Evolutionary conservation across 495 filamentous ascomycete genomes (phyloP), one percentile per base, ranked within the genome.

Genomic region (Annulohypoxylon maeteangense): DNA sequence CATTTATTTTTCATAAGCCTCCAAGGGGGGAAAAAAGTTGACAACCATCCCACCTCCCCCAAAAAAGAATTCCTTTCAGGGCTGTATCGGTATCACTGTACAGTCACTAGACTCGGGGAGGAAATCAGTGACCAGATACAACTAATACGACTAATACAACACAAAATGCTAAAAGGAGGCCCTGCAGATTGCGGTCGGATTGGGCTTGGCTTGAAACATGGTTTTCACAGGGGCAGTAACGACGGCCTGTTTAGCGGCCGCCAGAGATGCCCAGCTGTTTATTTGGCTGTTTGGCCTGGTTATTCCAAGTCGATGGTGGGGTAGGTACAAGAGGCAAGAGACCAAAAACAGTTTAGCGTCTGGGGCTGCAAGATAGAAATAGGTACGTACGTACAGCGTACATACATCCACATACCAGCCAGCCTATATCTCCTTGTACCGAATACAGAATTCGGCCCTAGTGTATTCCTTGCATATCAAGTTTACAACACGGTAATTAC

Each of bases 171-270:
- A 65, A 68, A 68, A 69, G 66, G 60, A 65, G 70, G 66, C 65
- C 65, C 32, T 69, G 71, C 62, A 70, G 71, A 74, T 74, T 70
- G 58, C 56, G 47, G 57, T 70, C 71, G 36, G 54, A 70, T 74
- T 69, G 61, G 63, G 71, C 54, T 69, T 74, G 71, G 71, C 48
- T 59, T 74, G 71, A 74, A 74, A 74, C 71, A 74, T 56, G 34
- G 29, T 61, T 60, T 53, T 68, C 40, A 56, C 61, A 71, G 7
- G 56, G 61, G 66, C 36, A 18, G 10, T 27, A 16, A 20, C 18
- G 58, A 50, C 36, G 29, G 22, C 31, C 32, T 38, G 14, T 14
- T 54, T 57, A 40, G 32, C 32, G 34, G 32, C 32, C 32, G 20
- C 20, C 54, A 55, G 51, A 6, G 11, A 14, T 12, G 36, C 34